Percentiles rank a stretch among this genome's conserved stretches.
Evolutionary conservation across 805 yeast species (phyloP).

Genomic region (Candida orba): DNA sequence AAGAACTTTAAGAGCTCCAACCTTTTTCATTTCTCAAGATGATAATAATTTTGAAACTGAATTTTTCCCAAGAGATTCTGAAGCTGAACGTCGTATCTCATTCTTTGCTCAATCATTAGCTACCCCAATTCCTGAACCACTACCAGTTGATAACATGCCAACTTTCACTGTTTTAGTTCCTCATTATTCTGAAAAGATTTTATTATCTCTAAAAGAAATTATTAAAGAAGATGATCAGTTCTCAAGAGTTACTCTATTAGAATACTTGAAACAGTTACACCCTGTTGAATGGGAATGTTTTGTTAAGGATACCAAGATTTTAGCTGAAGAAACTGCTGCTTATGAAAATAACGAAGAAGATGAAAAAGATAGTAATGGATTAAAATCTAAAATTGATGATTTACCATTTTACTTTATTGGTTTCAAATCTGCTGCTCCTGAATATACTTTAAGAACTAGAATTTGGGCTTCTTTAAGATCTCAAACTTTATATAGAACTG

Average conservation of each 20-base stretch:
- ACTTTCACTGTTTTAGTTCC: constrained; percentile 96
- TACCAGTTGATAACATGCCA: constrained; percentile 99
- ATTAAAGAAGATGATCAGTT: constrained; percentile 96
- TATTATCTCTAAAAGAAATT: constrained; percentile 88
- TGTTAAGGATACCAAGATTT: constrained; percentile 89
- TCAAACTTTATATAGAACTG: constrained; percentile 94
- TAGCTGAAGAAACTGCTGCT: constrained; percentile 91
- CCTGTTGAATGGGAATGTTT: constrained; percentile 98
- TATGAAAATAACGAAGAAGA: constrained; percentile 40
- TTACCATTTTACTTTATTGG: constrained; percentile 94
- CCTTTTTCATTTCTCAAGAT: constrained; percentile 97
- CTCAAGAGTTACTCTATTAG: constrained; percentile 88
- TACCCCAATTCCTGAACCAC: constrained; percentile 97
- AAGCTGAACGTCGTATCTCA: constrained; percentile 98
- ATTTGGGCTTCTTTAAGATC: constrained; percentile 98
- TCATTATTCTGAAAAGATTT: constrained; percentile 91
- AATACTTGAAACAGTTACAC: constrained; percentile 89
- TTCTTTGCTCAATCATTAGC: constrained; percentile 99
- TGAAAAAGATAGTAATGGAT: constrained; percentile 55
- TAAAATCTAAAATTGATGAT: constrained; percentile 83
- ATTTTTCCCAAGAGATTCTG: constrained; percentile 94
- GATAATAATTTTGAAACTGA: constrained; percentile 89
- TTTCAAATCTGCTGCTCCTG: constrained; percentile 96
- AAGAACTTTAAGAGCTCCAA: constrained; percentile 97
- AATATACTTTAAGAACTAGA: constrained; percentile 90